phyloP scores from a whole-genome alignment of 352 stramenopile species.

The Pythium coloratum region DNA sequence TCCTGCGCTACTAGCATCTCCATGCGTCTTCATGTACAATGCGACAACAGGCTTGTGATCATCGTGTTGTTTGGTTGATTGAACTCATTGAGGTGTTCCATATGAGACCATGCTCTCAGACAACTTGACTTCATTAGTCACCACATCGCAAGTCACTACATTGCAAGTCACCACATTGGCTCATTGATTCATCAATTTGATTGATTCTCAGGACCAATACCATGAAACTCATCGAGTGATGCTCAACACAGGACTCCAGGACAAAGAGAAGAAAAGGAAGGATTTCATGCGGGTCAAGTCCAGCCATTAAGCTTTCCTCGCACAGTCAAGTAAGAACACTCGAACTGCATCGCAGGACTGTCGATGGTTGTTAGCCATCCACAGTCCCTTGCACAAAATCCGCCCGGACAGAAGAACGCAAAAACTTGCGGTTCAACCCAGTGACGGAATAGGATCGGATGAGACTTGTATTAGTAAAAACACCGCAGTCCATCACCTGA shows the following conservation, averaged over 20 bases:
- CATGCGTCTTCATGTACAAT: neutral
- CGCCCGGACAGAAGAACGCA: constrained; percentile 91
- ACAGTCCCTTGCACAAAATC: constrained; percentile 66
- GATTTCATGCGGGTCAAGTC: constrained; percentile 27
- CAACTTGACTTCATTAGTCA: too few species aligned
- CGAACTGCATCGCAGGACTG: constrained; percentile 1
- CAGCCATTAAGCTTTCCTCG: neutral
- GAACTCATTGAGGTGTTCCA: too few species aligned
- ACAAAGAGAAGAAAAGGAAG: constrained; percentile 5
- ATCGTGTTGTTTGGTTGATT: neutral
- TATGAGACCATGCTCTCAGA: too few species aligned
- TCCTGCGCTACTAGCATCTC: constrained; percentile 54
- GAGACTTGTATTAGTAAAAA: constrained; percentile 38
- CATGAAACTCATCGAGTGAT: too few species aligned
- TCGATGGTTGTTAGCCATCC: neutral
- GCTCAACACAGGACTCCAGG: neutral
- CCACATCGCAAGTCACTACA: too few species aligned
- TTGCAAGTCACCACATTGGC: too few species aligned
- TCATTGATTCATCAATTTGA: too few species aligned
- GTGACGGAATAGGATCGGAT: constrained; percentile 68
- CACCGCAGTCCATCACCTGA: constrained; percentile 41
- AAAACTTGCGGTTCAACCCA: constrained; percentile 75
- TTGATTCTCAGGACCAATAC: too few species aligned
- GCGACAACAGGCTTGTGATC: neutral
- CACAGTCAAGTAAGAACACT: neutral